phyloP scores from a whole-genome alignment of 768 basidiomycete species.

The Chiua virens region DNA sequence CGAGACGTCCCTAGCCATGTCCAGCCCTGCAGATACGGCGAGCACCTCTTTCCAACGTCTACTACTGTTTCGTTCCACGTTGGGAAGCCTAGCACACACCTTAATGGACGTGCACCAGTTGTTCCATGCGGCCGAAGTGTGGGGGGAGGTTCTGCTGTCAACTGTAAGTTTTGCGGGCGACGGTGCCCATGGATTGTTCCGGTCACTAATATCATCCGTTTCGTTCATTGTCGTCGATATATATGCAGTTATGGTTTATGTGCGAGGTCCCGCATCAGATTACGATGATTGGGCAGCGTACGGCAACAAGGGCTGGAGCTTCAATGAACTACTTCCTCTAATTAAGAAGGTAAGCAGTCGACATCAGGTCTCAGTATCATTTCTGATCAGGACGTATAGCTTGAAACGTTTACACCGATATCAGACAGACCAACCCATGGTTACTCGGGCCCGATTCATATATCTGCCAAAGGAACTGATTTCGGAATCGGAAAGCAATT shows the following conservation, averaged over 20 bases:
- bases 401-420: slow-evolving; percentile 35
- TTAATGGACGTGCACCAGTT: slow-evolving; percentile 44
- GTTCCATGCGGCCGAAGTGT: slow-evolving; percentile 50
- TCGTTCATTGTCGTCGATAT: background rate
- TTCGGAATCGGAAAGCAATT: slow-evolving; percentile 39
- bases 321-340: slow-evolving; percentile 54
- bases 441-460: slow-evolving; percentile 29
- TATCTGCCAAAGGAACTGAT: slow-evolving; percentile 17
- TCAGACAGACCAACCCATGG: slow-evolving; percentile 31
- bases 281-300: slow-evolving; percentile 59
- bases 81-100: slow-evolving; percentile 40
- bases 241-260: slow-evolving; percentile 47
- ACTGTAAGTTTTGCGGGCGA: slow-evolving; percentile 40
- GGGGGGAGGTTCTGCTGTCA: slow-evolving; percentile 64
- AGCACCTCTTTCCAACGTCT: slow-evolving; percentile 39
- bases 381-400: background rate
- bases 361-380: too few species aligned
- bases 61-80: slow-evolving; percentile 46
- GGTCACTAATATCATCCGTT: too few species aligned
- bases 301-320: slow-evolving; percentile 61
- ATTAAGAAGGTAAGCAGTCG: slow-evolving; percentile 37
- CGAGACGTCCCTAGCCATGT: slow-evolving; percentile 44
- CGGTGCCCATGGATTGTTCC: too few species aligned
- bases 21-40: slow-evolving; percentile 53
- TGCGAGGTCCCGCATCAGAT: slow-evolving; percentile 59